Base-by-base conservation (phyloP, 305 asterid species). In the Fraxinus baroniana region DNA sequence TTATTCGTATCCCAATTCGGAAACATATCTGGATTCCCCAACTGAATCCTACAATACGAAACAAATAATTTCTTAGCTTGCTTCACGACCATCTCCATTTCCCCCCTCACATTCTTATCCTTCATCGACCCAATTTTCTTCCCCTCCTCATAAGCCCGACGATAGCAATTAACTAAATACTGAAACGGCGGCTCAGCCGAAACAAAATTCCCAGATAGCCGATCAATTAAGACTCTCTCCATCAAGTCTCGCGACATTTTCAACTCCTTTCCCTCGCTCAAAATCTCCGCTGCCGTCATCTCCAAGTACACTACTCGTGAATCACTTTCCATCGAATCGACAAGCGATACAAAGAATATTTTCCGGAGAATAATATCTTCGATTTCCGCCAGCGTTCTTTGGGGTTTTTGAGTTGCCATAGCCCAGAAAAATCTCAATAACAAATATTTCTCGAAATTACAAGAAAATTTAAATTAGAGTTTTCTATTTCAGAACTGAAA, bases 301-400 rank as follows among this genome's bases (percentile, higher is more conserved):
- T 94, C 97, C 41, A 94, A 86, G 75, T 91, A 95, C 36, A 87
- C 97, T 52, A 90, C 74, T 64, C 95, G 89, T 3, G 92, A 86
- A 86, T 96, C 99, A 80, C 22, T 90, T 73, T 89, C 93, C 97
- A 91, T 90, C 30, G 97, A 91, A 89, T 94, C 98, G 77, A 88
- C 78, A 52, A 93, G 89, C 20, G 96, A 85, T 2, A 97, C 93
- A 3, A 93, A 89, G 80, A 95, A 91, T 30, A 97, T 90, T 84
- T 95, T 97, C 77, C 97, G 92, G 83, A 97, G 93, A 81, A 97
- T 90, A 68, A 93, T 89, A 73, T 97, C 98, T 91, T 95, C 98
- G 89, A 93, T 91, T 88, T 95, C 98, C 30, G 90, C 95, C 76
- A 90, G 93, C 72, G 95, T 88, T 76, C 97, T 82, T 57, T 89